Conservation (phyloP, 2,329 filamentous ascomycete species). For the Diaporthe sp. region DNA sequence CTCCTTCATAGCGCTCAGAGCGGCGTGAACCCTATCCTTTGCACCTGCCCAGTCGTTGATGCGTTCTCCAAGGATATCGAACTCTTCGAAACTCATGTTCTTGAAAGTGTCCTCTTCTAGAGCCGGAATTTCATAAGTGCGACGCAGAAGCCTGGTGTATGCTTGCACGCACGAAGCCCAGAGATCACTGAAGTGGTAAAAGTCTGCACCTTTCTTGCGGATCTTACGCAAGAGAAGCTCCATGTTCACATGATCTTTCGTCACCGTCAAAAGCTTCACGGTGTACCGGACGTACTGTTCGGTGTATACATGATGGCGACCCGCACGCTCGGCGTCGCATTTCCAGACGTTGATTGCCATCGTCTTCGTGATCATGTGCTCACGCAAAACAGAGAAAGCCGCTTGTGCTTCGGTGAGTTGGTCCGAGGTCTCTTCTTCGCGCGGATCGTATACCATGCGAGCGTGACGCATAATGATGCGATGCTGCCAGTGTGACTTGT, state of each 20-base stretch:
- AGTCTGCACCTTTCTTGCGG: constrained; percentile 84
- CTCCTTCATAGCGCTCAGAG: constrained; percentile 69
- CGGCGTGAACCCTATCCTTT: constrained; percentile 53
- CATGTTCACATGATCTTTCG: constrained; percentile 80
- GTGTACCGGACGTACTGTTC: constrained; percentile 89
- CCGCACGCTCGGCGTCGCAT: constrained; percentile 85
- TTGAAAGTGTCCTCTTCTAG: constrained; percentile 69
- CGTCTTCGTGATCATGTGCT: constrained; percentile 87
- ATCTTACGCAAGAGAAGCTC: constrained; percentile 84
- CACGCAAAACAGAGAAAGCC: constrained; percentile 80
- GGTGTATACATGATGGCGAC: constrained; percentile 92
- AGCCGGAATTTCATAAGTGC: constrained; percentile 59
- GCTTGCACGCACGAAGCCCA: constrained; percentile 69
- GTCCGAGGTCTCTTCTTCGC: constrained; percentile 49
- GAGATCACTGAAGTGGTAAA: constrained; percentile 72
- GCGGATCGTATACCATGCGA: constrained; percentile 64
- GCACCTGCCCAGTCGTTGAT: constrained; percentile 67
- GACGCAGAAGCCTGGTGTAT: constrained; percentile 66
- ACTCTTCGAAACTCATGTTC: constrained; percentile 64
- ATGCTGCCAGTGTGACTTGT: constrained; percentile 97
- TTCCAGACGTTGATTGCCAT: constrained; percentile 97
- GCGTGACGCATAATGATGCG: constrained; percentile 85
- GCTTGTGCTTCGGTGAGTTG: constrained; percentile 79
- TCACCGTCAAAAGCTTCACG: constrained; percentile 78
- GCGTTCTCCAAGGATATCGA: constrained; percentile 67